Percentiles rank a stretch among this genome's conserved stretches.
phyloP scores from a whole-genome alignment of 1,139 yeast genomes.

The Saccharomycopsis hybrid region DNA sequence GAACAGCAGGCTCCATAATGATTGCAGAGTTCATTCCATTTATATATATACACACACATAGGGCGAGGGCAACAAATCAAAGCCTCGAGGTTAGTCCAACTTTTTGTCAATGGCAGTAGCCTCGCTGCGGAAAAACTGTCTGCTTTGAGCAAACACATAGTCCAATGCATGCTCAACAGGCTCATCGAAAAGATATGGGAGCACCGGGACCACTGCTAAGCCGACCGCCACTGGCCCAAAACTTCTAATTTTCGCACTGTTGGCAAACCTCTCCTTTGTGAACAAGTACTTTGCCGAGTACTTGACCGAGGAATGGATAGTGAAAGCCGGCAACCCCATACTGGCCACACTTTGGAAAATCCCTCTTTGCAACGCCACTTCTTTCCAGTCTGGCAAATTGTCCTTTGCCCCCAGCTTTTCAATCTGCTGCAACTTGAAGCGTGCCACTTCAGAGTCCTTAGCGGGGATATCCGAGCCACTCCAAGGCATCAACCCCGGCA shows the following conservation, averaged over 20 bases:
- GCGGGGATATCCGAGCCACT: slow-evolving; percentile 34
- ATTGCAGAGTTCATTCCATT: too few species aligned
- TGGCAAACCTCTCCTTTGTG: slow-evolving; percentile 35
- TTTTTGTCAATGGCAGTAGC: too few species aligned
- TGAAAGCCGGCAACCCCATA: slow-evolving; percentile 84
- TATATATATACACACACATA: too few species aligned
- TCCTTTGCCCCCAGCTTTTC: slow-evolving; percentile 27
- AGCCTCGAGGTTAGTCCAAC: too few species aligned
- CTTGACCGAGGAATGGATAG: slow-evolving; percentile 73
- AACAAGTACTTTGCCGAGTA: slow-evolving; percentile 51
- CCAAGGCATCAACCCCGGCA: slow-evolving; percentile 67
- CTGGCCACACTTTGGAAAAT: slow-evolving; percentile 76
- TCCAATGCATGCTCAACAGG: slow-evolving; percentile 73
- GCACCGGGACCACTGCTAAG: slow-evolving; percentile 66
- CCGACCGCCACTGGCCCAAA: slow-evolving; percentile 80
- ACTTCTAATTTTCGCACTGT: slow-evolving; percentile 43
- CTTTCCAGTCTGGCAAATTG: slow-evolving; percentile 52
- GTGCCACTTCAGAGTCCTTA: slow-evolving; percentile 23
- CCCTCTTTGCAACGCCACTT: slow-evolving; percentile 62
- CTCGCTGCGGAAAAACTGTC: background rate
- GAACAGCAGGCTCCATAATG: too few species aligned
- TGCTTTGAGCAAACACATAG: slow-evolving; percentile 35
- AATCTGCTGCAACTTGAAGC: slow-evolving; percentile 25
- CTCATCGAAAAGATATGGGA: slow-evolving; percentile 76
- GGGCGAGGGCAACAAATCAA: too few species aligned